Conservation (phyloP, 163 green algal genomes). For the Chlamydomonas reinhardtii region DNA sequence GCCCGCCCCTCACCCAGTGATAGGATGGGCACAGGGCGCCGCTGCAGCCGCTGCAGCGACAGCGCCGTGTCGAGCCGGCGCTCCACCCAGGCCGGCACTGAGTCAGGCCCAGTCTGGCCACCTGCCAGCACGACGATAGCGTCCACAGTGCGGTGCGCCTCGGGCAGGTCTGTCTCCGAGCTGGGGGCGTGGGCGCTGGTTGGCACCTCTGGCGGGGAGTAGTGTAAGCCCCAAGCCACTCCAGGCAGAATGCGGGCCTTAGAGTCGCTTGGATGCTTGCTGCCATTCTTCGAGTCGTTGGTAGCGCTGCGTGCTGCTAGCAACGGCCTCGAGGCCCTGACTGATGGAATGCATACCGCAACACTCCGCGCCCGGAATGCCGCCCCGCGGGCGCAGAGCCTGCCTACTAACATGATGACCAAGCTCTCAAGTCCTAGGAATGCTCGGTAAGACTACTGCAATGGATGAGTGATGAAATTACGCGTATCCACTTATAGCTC, state of each 20-base stretch:
- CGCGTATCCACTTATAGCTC: too few species aligned
- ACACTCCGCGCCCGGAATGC: too few species aligned
- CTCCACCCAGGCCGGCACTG: conserved; percentile 44
- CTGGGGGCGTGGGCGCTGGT: neutral
- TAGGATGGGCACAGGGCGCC: conserved; percentile 23
- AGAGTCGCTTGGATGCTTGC: too few species aligned
- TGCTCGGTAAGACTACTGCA: too few species aligned
- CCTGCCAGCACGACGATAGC: conserved; percentile 52
- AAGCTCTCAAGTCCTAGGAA: too few species aligned
- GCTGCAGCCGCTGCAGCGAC: conserved; percentile 38
- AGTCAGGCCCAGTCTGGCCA: conserved; percentile 34
- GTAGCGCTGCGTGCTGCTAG: too few species aligned
- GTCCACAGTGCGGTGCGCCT: conserved; percentile 21
- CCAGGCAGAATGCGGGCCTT: neutral
- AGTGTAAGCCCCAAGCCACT: conserved; percentile 3
- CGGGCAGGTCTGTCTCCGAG: neutral
- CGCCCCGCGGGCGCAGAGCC: too few species aligned
- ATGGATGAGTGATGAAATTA: too few species aligned
- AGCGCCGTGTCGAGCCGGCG: conserved; percentile 46
- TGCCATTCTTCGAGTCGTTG: too few species aligned
- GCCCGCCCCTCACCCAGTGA: conserved; percentile 9
- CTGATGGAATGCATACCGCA: too few species aligned
- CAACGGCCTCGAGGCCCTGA: too few species aligned
- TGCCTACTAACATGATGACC: too few species aligned
- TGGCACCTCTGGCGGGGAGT: neutral